Base-by-base conservation (phyloP, 2,329 filamentous ascomycete genomes). In the Ceratocystis papillata region DNA sequence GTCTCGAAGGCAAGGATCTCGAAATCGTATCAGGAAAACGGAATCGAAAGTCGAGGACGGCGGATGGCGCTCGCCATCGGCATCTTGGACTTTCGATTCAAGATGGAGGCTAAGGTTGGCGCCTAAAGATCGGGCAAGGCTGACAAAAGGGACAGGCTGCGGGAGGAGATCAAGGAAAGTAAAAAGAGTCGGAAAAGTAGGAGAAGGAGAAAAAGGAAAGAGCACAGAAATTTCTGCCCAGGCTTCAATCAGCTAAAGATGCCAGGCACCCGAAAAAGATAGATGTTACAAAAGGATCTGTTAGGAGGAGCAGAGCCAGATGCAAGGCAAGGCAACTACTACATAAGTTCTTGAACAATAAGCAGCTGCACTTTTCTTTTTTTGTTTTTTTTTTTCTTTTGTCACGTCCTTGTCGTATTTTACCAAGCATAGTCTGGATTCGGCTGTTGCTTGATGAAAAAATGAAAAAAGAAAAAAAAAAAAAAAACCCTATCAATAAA, bases 1-100 rank as follows among this genome's bases (percentile, higher is more conserved):
- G 60, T 62, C 60, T 62, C 60, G 60, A 48, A 22, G 25, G 41
- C n/a, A 41, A n/a, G 41, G 25, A 62, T 62, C 44, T 65, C 60
- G 30, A 33, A 59, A 53, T 63, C 50, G 53, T 44, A 57, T 53
- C 28, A 64, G 59, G 66, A 63, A 62, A 53, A 67, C 66, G 53
- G 45, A 63, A 57, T 67, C 55, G 60, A 25, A 33, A 63, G 48
- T 63, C 65, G 62, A 67, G 61, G 66, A 50, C 66, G 62, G 66
- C 55, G 57, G 37, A 64, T 67, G 66, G 48, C 66, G 66, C 66
- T 67, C 66, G 62, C 66, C 66, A 67, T 64, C 53, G 61, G 65
- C 66, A 67, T 67, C 62, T 64, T 65, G 66, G 66, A 62, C 20
- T 22, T 41, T 46, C 59, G 50, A 64, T 57, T 37, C 63, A 64